phyloP scores from a whole-genome alignment of 1,284 basidiomycete species.

The Puccinia hordei region DNA sequence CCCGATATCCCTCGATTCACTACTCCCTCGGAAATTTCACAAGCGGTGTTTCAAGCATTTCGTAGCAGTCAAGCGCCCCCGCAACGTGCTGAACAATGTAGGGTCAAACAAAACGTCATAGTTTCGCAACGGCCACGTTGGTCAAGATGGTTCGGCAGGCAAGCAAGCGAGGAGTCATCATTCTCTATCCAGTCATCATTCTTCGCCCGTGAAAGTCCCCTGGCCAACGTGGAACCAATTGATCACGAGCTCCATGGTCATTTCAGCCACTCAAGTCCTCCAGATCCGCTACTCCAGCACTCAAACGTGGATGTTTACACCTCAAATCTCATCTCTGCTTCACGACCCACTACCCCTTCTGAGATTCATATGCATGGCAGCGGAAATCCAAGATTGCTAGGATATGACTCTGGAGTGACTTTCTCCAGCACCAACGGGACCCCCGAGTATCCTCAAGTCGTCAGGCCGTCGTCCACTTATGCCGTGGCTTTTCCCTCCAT shows the following conservation, averaged over 20 bases:
- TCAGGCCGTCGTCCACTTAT: background rate
- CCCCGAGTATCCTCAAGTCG: background rate
- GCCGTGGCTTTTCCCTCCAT: background rate
- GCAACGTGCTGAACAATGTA: background rate
- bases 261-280: background rate
- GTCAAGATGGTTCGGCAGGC: constrained; percentile 13
- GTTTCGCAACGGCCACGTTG: background rate
- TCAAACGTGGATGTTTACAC: background rate
- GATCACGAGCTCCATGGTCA: background rate
- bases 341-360: background rate
- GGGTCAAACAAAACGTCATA: background rate
- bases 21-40: background rate
- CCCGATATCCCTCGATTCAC: background rate
- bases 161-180: background rate
- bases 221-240: background rate
- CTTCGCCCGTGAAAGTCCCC: background rate
- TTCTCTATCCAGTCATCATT: background rate
- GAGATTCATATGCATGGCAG: background rate
- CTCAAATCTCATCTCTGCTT: no score
- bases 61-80: background rate
- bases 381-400: background rate
- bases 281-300: background rate
- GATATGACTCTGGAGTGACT: background rate
- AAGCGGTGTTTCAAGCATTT: constrained; percentile 1
- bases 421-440: background rate